Evolutionary conservation across 768 basidiomycete species (phyloP).

Genomic region (Atractiella rhizophila): DNA sequence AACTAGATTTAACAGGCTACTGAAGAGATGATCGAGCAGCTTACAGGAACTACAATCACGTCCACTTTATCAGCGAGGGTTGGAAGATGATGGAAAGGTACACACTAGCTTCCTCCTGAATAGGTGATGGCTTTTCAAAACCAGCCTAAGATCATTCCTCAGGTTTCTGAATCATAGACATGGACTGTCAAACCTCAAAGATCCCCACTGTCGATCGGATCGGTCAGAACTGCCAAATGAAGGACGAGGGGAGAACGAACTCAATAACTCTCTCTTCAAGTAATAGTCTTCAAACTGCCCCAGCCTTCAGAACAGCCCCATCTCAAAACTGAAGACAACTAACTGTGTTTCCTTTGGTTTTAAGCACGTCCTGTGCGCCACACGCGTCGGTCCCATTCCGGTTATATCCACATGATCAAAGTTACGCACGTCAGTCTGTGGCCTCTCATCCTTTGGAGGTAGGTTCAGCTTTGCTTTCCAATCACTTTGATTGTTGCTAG

Average conservation of each 20-base stretch:
- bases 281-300: conserved; percentile 49
- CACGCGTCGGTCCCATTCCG: neutral
- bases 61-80: too few relatives aligned
- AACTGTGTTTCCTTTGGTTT: conserved; percentile 72
- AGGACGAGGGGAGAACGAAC: too few relatives aligned
- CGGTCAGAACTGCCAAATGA: neutral
- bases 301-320: too few relatives aligned
- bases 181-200: too few relatives aligned
- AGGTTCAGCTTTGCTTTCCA: conserved; percentile 17
- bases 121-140: conserved; percentile 84
- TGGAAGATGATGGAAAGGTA: too few relatives aligned
- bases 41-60: neutral
- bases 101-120: conserved; percentile 82
- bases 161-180: too few relatives aligned
- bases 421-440: conserved; percentile 51
- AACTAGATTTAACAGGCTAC: conserved; percentile 19
- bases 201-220: conserved; percentile 57
- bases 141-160: too few relatives aligned
- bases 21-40: neutral
- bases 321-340: too few relatives aligned
- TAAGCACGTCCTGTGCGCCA: conserved; percentile 45
- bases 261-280: conserved; percentile 16
- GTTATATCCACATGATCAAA: neutral
- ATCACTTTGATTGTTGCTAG: conserved; percentile 3
- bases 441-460: conserved; percentile 38